Evolutionary conservation across 345 rosid species (phyloP), one percentile per base, ranked within the genome.

Genomic region (Gossypium turneri): DNA sequence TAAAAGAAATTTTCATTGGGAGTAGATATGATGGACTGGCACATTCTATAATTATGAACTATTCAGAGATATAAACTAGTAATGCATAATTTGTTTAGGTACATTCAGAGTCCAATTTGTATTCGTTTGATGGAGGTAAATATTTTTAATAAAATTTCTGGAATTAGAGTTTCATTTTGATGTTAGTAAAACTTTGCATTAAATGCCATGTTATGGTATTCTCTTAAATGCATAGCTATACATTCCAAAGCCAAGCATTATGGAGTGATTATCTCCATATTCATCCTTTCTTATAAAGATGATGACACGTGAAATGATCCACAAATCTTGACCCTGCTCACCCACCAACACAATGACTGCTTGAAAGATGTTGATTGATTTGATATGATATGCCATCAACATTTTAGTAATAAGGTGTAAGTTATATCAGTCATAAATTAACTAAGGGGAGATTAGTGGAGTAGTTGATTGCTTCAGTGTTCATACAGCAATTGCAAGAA

Each of bases 211-310:
- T 5, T 56, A 56, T 20, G 52, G 52, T 15, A 48, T 48, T 48
- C 52, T 48, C 16, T 48, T 9, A 50, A 48, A 51, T 69, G 24
- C 59, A 69, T 50, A 2, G 43, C 17, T 27, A 4, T 13, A 17
- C 16, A 25, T 55, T 50, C 43, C 4, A 69, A 44, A 58, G 19
- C 24, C 25, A 16, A 51, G 22, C 16, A 25, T 68, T 29, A 27
- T 10, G 60, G 59, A 69, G 73, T 51, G 25, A 52, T 69, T 51
- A 52, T 51, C 73, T 69, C 60, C 25, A 69, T 51, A n/a, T 69
- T 9, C 15, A 24, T 50, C 43, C 3, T 34, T 53, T 56, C 7
- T 68, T 68, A 50, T 68, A 17, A 48, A 25, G 72, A 68, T 25
- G 58, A 68, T 15, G 22, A 9, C 1, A 4, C 6, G 22, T 15